Evolutionary conservation across 2,329 filamentous ascomycete genomes (phyloP).

Genomic region (Penicillium sp.): DNA sequence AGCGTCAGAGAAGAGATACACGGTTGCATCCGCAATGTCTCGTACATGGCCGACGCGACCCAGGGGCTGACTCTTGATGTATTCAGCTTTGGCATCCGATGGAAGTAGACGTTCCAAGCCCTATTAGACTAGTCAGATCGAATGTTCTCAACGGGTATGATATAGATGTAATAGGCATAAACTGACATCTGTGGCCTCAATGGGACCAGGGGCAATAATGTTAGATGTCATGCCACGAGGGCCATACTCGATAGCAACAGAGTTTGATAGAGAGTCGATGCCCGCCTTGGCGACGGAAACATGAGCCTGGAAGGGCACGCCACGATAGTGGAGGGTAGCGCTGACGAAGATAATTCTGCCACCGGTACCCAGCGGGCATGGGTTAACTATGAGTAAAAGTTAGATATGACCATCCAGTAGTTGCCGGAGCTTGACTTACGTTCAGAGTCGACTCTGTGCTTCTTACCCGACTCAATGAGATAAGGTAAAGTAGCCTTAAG

Average conservation of each 20-base stretch:
- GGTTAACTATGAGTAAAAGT: conserved; percentile 22
- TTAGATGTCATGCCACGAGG: conserved; percentile 86
- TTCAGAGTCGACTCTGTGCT: conserved; percentile 61
- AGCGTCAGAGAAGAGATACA: conserved; percentile 83
- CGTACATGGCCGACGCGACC: conserved; percentile 77
- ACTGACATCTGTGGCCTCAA: conserved; percentile 71
- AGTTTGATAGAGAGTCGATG: conserved; percentile 79
- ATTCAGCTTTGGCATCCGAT: conserved; percentile 51
- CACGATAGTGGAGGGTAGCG: conserved; percentile 88
- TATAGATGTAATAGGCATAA: neutral
- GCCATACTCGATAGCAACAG: conserved; percentile 84
- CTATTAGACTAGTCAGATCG: conserved; percentile 20
- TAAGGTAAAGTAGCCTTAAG: conserved; percentile 87
- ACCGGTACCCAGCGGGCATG: conserved; percentile 59
- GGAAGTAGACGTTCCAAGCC: conserved; percentile 67
- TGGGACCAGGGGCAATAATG: conserved; percentile 83
- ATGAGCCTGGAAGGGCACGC: conserved; percentile 81
- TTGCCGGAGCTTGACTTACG: conserved; percentile 29
- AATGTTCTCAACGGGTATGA: neutral
- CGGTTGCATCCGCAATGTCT: conserved; percentile 89
- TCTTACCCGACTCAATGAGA: conserved; percentile 71
- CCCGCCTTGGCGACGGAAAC: conserved; percentile 90
- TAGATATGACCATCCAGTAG: neutral
- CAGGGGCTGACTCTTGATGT: conserved; percentile 62
- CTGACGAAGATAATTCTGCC: conserved; percentile 89